Conservation (phyloP, 1,284 basidiomycete species). For the Bjerkandera adusta region DNA sequence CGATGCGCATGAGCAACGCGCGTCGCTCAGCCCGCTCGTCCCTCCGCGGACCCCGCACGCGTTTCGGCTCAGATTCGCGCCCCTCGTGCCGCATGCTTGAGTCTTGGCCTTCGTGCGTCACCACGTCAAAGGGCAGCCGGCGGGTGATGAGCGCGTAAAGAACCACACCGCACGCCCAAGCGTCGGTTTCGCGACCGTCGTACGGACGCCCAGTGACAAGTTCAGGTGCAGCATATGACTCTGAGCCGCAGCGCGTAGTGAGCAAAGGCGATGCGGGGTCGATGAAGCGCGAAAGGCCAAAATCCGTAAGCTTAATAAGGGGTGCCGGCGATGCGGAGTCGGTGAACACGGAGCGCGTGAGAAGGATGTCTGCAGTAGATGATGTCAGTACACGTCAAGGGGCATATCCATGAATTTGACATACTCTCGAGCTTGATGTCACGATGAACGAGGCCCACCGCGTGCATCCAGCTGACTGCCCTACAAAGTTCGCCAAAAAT, state of each 20-base stretch:
- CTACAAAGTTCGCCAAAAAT: slow-evolving; percentile 81
- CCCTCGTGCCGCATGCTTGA: slow-evolving; percentile 3
- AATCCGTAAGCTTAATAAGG: slow-evolving; percentile 87
- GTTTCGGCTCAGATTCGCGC: neutral
- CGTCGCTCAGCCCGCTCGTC: slow-evolving; percentile 36
- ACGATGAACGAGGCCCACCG: slow-evolving; percentile 83
- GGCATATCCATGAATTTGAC: slow-evolving; percentile 29
- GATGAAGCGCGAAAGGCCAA: slow-evolving; percentile 87
- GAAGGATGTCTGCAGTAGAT: slow-evolving; percentile 47
- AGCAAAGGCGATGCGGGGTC: slow-evolving; percentile 68
- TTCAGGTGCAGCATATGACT: slow-evolving; percentile 91
- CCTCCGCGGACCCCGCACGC: slow-evolving; percentile 18
- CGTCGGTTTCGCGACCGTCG: slow-evolving; percentile 86
- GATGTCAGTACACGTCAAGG: slow-evolving; percentile 2
- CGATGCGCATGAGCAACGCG: slow-evolving; percentile 72
- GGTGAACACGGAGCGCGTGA: slow-evolving; percentile 40
- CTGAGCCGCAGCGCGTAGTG: slow-evolving; percentile 87
- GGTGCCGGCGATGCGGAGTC: slow-evolving; percentile 41
- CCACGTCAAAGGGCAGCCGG: slow-evolving; percentile 53
- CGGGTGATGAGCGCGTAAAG: slow-evolving; percentile 75
- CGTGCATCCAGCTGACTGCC: slow-evolving; percentile 90
- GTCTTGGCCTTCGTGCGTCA: neutral
- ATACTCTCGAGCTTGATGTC: slow-evolving; percentile 94
- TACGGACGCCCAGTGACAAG: slow-evolving; percentile 72
- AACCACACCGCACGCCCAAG: slow-evolving; percentile 88